Evolutionary conservation across 2,329 filamentous ascomycete species (phyloP).

Genomic region (Nakataea oryzae): DNA sequence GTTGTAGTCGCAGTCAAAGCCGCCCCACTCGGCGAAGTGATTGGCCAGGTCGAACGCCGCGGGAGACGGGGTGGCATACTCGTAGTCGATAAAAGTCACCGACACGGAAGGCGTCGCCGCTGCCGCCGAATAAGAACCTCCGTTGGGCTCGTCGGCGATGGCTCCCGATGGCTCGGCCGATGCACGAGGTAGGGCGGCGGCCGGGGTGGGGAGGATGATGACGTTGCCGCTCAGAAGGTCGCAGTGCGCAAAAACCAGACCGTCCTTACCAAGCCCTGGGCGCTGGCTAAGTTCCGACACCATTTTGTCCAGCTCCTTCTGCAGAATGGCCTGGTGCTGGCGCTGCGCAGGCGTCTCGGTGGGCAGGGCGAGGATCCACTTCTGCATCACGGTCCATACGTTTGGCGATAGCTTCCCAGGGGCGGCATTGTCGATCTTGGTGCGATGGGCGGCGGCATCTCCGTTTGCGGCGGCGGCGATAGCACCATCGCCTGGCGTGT

Average conservation of each 20-base stretch:
- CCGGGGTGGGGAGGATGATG: slow-evolving; percentile 57
- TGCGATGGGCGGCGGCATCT: slow-evolving; percentile 19
- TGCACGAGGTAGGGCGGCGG: slow-evolving; percentile 11
- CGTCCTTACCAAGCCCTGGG: slow-evolving; percentile 64
- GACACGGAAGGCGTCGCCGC: slow-evolving; percentile 28
- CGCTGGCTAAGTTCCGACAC: slow-evolving; percentile 64
- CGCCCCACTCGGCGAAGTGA: slow-evolving; percentile 97
- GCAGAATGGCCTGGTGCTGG: slow-evolving; percentile 55
- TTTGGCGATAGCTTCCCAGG: slow-evolving; percentile 70
- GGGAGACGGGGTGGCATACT: slow-evolving; percentile 90
- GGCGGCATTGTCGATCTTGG: slow-evolving; percentile 38
- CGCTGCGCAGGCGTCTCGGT: slow-evolving; percentile 59
- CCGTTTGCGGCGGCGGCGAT: slow-evolving; percentile 16
- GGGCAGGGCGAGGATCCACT: slow-evolving; percentile 85
- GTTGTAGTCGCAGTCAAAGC: slow-evolving; percentile 86
- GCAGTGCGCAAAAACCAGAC: slow-evolving; percentile 87
- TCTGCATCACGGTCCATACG: slow-evolving; percentile 90
- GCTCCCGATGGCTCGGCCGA: slow-evolving; percentile 11
- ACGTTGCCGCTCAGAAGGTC: slow-evolving; percentile 95
- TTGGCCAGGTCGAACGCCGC: slow-evolving; percentile 95
- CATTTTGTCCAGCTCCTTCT: slow-evolving; percentile 63
- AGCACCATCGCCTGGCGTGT: slow-evolving; percentile 15
- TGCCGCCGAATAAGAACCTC: slow-evolving; percentile 14
- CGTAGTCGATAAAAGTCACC: slow-evolving; percentile 93
- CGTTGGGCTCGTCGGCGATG: slow-evolving; percentile 8